Percentiles rank a stretch among this genome's conserved stretches.
These are phyloP conservation scores for Cystobasidium tubakii DNA, from an alignment of 768 basidiomycete species.

Conservation along the genomic window DNA sequence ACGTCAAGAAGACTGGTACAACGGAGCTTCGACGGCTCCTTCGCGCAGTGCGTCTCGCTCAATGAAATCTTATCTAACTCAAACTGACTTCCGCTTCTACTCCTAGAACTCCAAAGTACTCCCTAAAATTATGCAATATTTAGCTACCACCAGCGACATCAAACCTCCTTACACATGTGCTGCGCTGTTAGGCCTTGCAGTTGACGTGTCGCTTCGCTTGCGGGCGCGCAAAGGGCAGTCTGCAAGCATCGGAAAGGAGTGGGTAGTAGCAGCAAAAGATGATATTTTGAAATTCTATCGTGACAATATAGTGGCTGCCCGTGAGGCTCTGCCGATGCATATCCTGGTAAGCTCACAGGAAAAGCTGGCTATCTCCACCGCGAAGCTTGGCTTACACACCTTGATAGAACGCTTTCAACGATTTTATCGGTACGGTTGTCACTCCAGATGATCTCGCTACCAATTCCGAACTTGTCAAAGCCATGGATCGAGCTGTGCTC, in stretches of 20 bases:
- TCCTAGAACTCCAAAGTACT: slow-evolving; percentile 25
- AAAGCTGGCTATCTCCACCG: background rate
- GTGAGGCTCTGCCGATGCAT: slow-evolving; percentile 61
- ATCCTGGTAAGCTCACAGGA: slow-evolving; percentile 50
- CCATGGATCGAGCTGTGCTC: slow-evolving; percentile 70
- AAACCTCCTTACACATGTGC: slow-evolving; percentile 38
- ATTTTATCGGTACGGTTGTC: slow-evolving; percentile 42
- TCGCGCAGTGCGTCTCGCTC: slow-evolving; percentile 55
- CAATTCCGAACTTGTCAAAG: slow-evolving; percentile 56
- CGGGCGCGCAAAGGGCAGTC: background rate
- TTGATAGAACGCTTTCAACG: slow-evolving; percentile 42
- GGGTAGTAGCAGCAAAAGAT: slow-evolving; percentile 50
- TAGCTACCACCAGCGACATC: slow-evolving; percentile 51
- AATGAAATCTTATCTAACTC: background rate
- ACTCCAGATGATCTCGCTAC: slow-evolving; percentile 29
- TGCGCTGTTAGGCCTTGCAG: background rate
- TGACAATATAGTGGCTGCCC: slow-evolving; percentile 60
- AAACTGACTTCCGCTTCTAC: background rate
- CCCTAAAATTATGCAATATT: slow-evolving; percentile 36
- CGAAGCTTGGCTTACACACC: background rate
- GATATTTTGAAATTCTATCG: slow-evolving; percentile 61
- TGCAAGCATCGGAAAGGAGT: background rate
- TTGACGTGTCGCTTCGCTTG: slow-evolving; percentile 28
- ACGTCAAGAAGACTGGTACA: slow-evolving; percentile 60
- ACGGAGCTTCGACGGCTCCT: slow-evolving; percentile 63